Base-by-base conservation (phyloP, 1,139 yeast genomes). In the Sugiyamaella castrensis region DNA sequence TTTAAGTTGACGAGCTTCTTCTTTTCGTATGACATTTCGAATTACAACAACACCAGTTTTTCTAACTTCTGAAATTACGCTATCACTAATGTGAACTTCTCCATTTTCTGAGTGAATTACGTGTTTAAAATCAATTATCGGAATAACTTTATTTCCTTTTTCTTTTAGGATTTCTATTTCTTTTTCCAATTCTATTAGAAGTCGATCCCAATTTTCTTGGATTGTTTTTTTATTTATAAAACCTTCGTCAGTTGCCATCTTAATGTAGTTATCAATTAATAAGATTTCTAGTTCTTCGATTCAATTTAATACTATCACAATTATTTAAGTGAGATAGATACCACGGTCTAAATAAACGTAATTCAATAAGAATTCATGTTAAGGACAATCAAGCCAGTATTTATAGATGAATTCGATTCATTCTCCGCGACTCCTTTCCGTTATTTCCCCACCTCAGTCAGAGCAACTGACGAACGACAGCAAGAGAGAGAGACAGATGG, bases 1-100 rank as follows among this genome's bases (percentile, higher is more conserved):
- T 41, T 47, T 50, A 27, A 45, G 30, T 29, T 46, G 40, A 10
- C 56, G 48, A 0, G 71, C 73, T 42, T 61, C 58, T 1, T 57
- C 63, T 16, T 48, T 53, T 2, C 68, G 64, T 8, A 71, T 52
- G 8, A 71, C 71, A 40, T 62, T 60, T 27, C 66, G 58, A 26
- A 71, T 55, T 9, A 71, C 65, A 30, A 67, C 63, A 43, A 64
- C 60, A 0, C 74, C 74, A 15, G 60, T 56, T 36, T 64, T 59
- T 38, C 53, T 76, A 72, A 50, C 48, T 29, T 44, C 30, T 7
- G 34, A 31, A 10, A 32, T 45, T n/a, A 50, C 43, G 7, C 44
- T 49, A 3, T 52, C 52, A 5, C 50, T 47, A 39, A 55, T 48
- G 26, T 37, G 31, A 10, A 43, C 27, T 4, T 43, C 31, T 28